These are phyloP conservation scores for Actinomortierella wolfii DNA, from an alignment of 371 early-diverging fungal genomes.

Conservation along the genomic window DNA sequence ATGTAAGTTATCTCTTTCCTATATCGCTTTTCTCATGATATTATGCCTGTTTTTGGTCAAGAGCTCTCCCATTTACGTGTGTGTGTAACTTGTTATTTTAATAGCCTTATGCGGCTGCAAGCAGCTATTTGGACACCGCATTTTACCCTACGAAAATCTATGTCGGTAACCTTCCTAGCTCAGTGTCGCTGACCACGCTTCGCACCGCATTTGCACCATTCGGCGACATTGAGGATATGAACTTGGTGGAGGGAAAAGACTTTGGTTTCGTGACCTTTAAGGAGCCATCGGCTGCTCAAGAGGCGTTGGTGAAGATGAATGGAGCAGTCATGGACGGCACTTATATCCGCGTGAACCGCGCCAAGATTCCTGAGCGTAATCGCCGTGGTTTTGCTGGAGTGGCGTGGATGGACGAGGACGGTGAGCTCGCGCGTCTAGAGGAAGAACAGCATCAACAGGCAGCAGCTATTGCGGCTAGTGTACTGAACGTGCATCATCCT, in stretches of 20 bases:
- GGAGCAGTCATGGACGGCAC: constrained; percentile 52
- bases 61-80: too few relatives aligned
- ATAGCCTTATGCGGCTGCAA: constrained; percentile 57
- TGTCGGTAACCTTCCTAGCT: constrained; percentile 54
- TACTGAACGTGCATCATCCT: constrained; percentile 1
- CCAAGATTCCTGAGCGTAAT: constrained; percentile 65
- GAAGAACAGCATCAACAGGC: constrained; percentile 45
- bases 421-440: constrained; percentile 34
- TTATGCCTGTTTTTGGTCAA: too few relatives aligned
- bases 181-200: constrained; percentile 46
- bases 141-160: constrained; percentile 62
- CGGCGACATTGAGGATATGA: constrained; percentile 56
- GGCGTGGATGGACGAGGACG: constrained; percentile 64
- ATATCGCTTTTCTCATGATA: too few relatives aligned
- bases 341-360: constrained; percentile 62
- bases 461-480: constrained; percentile 19
- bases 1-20: background rate
- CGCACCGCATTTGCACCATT: constrained; percentile 54
- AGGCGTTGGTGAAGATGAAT: constrained; percentile 57
- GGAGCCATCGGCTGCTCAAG: constrained; percentile 50
- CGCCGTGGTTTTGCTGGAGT: constrained; percentile 64
- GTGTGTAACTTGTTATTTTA: too few relatives aligned
- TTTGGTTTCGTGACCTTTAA: constrained; percentile 62
- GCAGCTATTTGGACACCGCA: constrained; percentile 62
- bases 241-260: constrained; percentile 63